Evolutionary conservation across 495 filamentous ascomycete species (phyloP).

Genomic region (Neurospora sublineolata): DNA sequence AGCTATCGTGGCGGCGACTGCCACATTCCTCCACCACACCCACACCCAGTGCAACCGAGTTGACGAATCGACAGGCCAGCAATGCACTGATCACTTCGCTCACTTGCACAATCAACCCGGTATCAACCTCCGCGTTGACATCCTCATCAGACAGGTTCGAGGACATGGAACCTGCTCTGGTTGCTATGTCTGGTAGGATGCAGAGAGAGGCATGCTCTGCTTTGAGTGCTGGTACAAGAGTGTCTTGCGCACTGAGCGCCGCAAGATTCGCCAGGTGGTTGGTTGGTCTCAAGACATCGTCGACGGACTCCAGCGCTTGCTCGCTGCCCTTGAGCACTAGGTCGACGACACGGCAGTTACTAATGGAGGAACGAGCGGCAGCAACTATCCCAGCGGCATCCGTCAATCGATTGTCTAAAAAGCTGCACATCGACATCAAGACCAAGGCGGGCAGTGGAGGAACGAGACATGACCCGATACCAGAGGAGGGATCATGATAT

Average conservation of each 20-base stretch:
- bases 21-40: neutral
- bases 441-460: too few relatives aligned
- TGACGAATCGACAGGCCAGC: neutral
- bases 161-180: neutral
- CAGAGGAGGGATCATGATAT: too few relatives aligned
- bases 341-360: neutral
- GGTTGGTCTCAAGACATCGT: neutral
- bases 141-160: neutral
- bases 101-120: neutral
- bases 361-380: too few relatives aligned
- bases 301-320: neutral
- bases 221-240: neutral
- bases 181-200: neutral
- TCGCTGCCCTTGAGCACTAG: neutral
- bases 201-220: neutral
- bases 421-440: too few relatives aligned
- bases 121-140: neutral
- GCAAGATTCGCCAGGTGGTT: neutral
- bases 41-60: neutral
- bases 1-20: neutral
- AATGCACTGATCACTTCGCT: neutral
- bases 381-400: too few relatives aligned
- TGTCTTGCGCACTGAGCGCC: neutral
- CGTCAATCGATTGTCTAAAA: too few relatives aligned
- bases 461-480: too few relatives aligned